These are phyloP conservation scores for Silene noctiflora DNA, from an alignment of 179 eudicot genomes.

Conservation along the genomic window DNA sequence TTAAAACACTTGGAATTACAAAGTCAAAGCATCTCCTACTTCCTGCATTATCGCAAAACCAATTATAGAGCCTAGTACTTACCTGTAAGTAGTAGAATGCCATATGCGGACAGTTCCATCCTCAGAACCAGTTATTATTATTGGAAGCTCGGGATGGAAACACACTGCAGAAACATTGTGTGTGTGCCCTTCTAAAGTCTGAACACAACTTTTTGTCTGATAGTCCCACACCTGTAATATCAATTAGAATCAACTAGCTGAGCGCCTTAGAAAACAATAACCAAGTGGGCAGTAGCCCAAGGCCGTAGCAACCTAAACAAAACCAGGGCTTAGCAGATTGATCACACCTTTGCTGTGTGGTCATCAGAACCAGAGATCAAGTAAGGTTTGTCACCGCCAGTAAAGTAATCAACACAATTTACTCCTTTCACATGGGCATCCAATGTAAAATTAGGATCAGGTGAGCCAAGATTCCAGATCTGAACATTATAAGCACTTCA, in stretches of 20 bases:
- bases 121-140: constrained; percentile 85
- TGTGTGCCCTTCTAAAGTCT: constrained; percentile 88
- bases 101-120: constrained; percentile 92
- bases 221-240: constrained; percentile 79
- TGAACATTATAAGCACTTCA: constrained; percentile 20
- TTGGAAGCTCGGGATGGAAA: constrained; percentile 92
- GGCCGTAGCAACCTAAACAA: neutral
- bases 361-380: constrained; percentile 91
- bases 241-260: neutral
- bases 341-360: constrained; percentile 79
- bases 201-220: constrained; percentile 91
- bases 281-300: neutral
- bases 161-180: constrained; percentile 92
- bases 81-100: constrained; percentile 92
- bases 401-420: constrained; percentile 88
- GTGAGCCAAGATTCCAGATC: constrained; percentile 96
- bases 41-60: neutral
- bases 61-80: constrained; percentile 10
- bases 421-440: constrained; percentile 95
- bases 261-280: neutral
- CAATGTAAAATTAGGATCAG: constrained; percentile 83
- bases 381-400: constrained; percentile 89
- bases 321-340: constrained; percentile 7
- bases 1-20: neutral
- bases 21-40: constrained; percentile 3